Conservation (phyloP, 306 rosid species). For the Alnus glutinosa region DNA sequence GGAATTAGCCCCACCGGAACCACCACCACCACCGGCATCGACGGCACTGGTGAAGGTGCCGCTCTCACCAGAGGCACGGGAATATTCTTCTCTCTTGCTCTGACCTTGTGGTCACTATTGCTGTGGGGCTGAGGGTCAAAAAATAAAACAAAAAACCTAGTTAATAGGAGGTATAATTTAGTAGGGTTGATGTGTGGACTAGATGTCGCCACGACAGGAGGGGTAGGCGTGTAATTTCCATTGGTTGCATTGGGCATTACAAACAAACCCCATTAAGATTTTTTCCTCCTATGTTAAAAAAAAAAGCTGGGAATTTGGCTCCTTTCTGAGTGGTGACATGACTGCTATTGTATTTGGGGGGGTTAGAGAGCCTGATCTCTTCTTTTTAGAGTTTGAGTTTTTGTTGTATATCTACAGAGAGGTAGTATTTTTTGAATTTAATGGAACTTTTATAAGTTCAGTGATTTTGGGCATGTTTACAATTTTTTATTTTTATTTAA, state of each 20-base stretch:
- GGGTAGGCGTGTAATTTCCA: constrained; percentile 32
- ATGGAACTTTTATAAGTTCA: constrained; percentile 17
- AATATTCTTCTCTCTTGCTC: constrained; percentile 25
- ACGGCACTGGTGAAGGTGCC: constrained; percentile 28
- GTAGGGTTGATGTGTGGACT: constrained; percentile 40
- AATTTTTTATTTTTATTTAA: too few relatives aligned
- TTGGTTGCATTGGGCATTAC: constrained; percentile 29
- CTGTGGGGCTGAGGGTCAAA: constrained; percentile 34
- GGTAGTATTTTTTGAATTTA: constrained; percentile 42
- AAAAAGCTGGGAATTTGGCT: constrained; percentile 58
- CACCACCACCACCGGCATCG: constrained; percentile 20
- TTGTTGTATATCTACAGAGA: constrained; percentile 57
- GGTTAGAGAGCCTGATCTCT: constrained; percentile 39
- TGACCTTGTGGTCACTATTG: constrained; percentile 36
- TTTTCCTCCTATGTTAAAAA: constrained; percentile 1
- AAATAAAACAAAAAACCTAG: too few relatives aligned
- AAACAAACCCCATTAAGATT: constrained; percentile 39
- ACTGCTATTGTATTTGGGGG: constrained; percentile 5
- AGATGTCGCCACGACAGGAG: constrained; percentile 36
- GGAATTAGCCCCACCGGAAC: constrained; percentile 46
- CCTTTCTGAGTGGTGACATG: constrained; percentile 54
- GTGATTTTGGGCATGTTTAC: too few relatives aligned
- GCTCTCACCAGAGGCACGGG: constrained; percentile 25
- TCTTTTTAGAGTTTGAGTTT: constrained; percentile 28
- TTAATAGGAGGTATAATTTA: not conserved